Evolutionary conservation across 176 grass and related monocot species (phyloP).

Genomic region (Oryza rufipogon): DNA sequence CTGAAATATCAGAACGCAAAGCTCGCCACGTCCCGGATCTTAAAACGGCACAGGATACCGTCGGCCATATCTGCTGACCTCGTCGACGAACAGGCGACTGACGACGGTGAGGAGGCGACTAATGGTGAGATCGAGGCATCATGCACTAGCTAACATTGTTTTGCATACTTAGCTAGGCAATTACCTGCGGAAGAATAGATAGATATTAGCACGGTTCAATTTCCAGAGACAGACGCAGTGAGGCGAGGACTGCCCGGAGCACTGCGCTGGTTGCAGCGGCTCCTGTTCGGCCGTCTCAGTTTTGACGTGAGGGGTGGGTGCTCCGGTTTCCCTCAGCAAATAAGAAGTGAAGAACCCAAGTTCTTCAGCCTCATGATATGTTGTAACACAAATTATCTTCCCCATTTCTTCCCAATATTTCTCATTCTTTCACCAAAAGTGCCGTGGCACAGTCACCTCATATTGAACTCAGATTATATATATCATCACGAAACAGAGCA

Average conservation of each 20-base stretch:
- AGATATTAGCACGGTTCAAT: slow-evolving; percentile 14
- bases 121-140: slow-evolving; percentile 45
- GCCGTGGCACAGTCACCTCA: not conserved
- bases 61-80: slow-evolving; percentile 81
- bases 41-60: slow-evolving; percentile 84
- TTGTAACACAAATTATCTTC: slow-evolving; percentile 33
- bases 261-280: not conserved
- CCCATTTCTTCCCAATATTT: slow-evolving; percentile 1
- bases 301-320: slow-evolving; percentile 22
- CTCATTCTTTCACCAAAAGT: not conserved
- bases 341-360: slow-evolving; percentile 16
- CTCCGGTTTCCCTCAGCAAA: slow-evolving; percentile 8
- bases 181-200: slow-evolving; percentile 7
- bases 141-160: slow-evolving; percentile 47
- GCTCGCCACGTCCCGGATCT: slow-evolving; percentile 75
- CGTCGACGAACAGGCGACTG: slow-evolving; percentile 51
- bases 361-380: slow-evolving; percentile 39
- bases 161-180: not conserved
- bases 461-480: slow-evolving; percentile 1
- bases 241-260: not conserved
- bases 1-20: slow-evolving; percentile 75
- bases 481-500: slow-evolving; percentile 16
- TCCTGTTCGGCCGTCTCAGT: slow-evolving; percentile 1
- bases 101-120: slow-evolving; percentile 42
- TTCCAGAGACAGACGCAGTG: not conserved